Evolutionary conservation across 805 yeast genomes (phyloP).

Genomic region (Candida easanensis): DNA sequence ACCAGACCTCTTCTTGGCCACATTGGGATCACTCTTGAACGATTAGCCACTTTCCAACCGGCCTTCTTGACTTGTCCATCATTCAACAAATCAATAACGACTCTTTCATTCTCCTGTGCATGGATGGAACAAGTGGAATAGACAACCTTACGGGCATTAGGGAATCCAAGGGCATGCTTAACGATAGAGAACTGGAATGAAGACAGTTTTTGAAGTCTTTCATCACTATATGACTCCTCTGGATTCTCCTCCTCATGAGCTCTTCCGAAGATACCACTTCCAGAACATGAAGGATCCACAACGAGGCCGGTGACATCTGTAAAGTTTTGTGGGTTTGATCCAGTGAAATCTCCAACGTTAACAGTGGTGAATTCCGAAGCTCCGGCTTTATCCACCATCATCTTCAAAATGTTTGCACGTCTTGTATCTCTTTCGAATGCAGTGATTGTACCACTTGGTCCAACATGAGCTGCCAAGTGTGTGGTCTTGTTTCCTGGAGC

Average conservation of each 20-base stretch:
- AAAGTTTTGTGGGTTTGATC: conserved; percentile 48
- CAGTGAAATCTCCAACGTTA: conserved; percentile 49
- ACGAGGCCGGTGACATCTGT: conserved; percentile 72
- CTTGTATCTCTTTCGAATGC: conserved; percentile 88
- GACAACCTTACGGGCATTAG: conserved; percentile 71
- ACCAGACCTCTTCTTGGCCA: conserved; percentile 87
- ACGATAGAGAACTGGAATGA: conserved; percentile 87
- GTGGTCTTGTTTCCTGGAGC: conserved; percentile 99
- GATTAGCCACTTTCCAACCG: conserved; percentile 74
- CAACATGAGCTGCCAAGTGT: conserved; percentile 72
- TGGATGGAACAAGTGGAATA: conserved; percentile 96
- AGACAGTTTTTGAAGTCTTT: conserved; percentile 69
- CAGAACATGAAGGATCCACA: conserved; percentile 97
- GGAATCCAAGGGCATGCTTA: conserved; percentile 83
- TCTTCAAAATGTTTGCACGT: conserved; percentile 65
- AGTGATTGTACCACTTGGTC: conserved; percentile 42
- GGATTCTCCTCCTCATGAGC: conserved; percentile 44
- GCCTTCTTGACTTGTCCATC: conserved; percentile 59
- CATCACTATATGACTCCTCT: conserved; percentile 38
- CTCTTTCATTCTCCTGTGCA: conserved; percentile 90
- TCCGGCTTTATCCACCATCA: conserved; percentile 81
- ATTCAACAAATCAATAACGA: conserved; percentile 71
- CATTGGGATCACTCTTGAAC: conserved; percentile 62
- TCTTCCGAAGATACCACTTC: conserved; percentile 92
- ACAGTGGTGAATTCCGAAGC: conserved; percentile 43